Evolutionary conservation across 768 basidiomycete genomes (phyloP), one percentile per base, ranked within the genome.

Genomic region (Mycena chlorophos): DNA sequence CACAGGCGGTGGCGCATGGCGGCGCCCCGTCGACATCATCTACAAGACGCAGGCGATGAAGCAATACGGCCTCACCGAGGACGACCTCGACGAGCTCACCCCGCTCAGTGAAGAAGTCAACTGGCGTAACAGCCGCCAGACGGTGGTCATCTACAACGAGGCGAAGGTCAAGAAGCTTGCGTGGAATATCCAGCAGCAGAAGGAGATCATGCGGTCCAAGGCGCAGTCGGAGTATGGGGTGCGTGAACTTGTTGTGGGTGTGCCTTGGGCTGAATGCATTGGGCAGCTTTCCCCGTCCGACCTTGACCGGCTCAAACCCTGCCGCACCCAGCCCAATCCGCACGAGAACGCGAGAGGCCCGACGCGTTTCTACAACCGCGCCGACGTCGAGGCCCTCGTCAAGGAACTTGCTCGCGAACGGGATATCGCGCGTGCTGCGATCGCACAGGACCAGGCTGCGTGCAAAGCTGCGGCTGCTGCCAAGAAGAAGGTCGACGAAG

Each of bases 41-140:
- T 43, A 43, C 40, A 43, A 43, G 40, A 12, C 40, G 22, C 40
- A 43, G 10, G 40, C 40, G 40, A 43, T 43, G 40, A 43, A 43
- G 40, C 16, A 43, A 10, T 43, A 43, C 40, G 12, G 40, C 16
- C 40, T 43, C 10, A 10, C 10, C 40, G 40, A 43, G 16, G 40
- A 8, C 40, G 40, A 43, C 40, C 40, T 43, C 10, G 40, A 23
- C 16, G 20, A 10, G 40, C 40, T 43, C 40, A 43, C 16, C 12
- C 40, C 40, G 12, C 12, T 43, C 12, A 10, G 20, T 19, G 40
- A 16, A 19, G 40, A 20, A 8, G 12, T 20, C 12, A 43, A 43
- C 40, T 19, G 10, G 40, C 40, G 40, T 8, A 43, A 43, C 34
- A 37, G 34, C 40, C 40, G 12, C 40, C 12, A 10, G 40, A 16